phyloP scores from a whole-genome alignment of 306 rosid species.

The Citrullus amarus region DNA sequence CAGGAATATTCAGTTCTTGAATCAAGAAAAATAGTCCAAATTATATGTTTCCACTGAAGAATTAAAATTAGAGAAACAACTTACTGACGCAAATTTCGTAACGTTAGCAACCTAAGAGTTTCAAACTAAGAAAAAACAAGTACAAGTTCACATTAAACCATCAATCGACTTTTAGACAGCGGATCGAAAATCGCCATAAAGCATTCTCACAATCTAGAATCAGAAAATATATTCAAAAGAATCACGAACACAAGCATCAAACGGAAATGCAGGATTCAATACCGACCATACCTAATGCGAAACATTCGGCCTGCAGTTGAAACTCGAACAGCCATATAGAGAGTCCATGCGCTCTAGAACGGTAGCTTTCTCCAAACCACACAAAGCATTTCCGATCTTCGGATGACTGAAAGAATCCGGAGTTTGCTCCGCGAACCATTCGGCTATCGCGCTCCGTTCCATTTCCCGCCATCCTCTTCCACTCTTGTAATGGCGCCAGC shows the following conservation, averaged over 20 bases:
- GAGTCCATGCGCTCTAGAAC: not conserved
- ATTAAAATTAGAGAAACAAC: too few relatives aligned
- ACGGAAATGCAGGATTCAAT: not conserved
- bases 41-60: not conserved
- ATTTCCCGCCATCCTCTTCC: conserved; percentile 3
- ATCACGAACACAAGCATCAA: not conserved
- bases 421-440: not conserved
- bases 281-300: not conserved
- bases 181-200: not conserved
- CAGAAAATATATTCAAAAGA: not conserved
- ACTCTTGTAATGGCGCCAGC: not conserved
- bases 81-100: not conserved
- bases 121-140: not conserved
- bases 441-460: not conserved
- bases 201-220: not conserved
- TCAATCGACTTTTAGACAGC: not conserved
- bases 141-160: not conserved
- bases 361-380: not conserved
- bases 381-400: not conserved
- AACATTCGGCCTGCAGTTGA: not conserved
- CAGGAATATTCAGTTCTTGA: not conserved
- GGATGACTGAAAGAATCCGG: not conserved
- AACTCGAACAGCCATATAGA: not conserved
- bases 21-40: not conserved
- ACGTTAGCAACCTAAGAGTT: not conserved